Evolutionary conservation across 768 basidiomycete genomes (phyloP).

Genomic region (Russula sp.): DNA sequence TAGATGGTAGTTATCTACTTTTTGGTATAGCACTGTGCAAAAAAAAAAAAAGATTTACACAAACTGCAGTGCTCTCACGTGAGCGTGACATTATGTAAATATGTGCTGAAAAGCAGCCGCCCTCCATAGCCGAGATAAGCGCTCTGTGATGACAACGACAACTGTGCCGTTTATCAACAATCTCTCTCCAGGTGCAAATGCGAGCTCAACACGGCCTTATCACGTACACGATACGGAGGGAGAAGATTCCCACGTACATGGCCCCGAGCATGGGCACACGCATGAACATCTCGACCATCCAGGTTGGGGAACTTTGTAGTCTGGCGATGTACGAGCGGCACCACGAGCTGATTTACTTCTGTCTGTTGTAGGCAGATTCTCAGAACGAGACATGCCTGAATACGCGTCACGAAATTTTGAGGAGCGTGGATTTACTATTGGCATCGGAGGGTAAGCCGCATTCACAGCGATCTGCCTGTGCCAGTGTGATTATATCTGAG

Average conservation of each 20-base stretch:
- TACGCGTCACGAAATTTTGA: conserved; percentile 77
- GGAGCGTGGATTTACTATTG: conserved; percentile 92
- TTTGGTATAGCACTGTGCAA: too few species aligned
- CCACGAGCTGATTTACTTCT: neutral
- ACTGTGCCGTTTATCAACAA: conserved; percentile 74
- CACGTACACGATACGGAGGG: conserved; percentile 48
- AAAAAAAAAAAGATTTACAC: too few species aligned
- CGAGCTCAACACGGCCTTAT: conserved; percentile 28
- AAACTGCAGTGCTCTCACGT: too few species aligned
- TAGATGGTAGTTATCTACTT: too few species aligned
- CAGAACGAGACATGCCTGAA: conserved; percentile 89
- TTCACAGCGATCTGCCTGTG: neutral
- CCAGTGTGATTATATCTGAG: neutral
- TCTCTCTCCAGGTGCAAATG: conserved; percentile 33
- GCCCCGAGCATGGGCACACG: conserved; percentile 82
- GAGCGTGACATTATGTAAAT: too few species aligned
- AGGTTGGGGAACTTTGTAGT: conserved; percentile 38
- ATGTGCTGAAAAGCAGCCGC: too few species aligned
- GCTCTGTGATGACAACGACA: conserved; percentile 30
- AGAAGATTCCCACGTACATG: conserved; percentile 46
- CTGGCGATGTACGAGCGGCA: neutral
- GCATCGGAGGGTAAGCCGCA: conserved; percentile 87
- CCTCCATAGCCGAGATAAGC: too few species aligned
- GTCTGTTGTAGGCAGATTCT: conserved; percentile 62
- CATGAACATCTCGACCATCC: conserved; percentile 90